phyloP scores from a whole-genome alignment of 345 rosid species.

The Pistacia vera region DNA sequence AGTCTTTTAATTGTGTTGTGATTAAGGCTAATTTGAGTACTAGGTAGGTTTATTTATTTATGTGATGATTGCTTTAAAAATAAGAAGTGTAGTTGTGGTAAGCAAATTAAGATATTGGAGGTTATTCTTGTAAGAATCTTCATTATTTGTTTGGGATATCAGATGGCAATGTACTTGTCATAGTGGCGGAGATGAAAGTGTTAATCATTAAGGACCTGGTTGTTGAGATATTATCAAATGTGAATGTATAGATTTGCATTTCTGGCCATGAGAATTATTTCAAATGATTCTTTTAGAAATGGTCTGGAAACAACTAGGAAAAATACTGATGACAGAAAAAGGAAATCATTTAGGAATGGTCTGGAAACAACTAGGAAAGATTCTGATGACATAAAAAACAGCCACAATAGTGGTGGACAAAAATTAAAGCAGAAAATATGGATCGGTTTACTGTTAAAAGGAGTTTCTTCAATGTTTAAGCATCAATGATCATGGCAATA shows the following conservation, averaged over 20 bases:
- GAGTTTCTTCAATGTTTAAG: neutral
- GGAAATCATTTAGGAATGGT: too few species aligned
- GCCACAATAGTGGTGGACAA: neutral
- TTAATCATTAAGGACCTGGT: neutral
- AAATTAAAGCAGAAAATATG: conserved; percentile 1
- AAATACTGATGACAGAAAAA: neutral
- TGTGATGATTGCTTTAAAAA: neutral
- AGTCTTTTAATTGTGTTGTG: neutral
- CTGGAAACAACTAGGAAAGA: neutral
- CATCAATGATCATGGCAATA: neutral
- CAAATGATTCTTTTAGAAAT: neutral
- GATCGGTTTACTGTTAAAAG: neutral
- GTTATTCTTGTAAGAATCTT: neutral
- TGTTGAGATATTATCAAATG: neutral
- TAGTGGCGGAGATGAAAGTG: neutral
- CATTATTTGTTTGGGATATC: neutral
- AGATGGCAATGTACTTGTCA: neutral
- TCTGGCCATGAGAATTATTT: neutral
- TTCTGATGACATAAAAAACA: neutral
- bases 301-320: neutral
- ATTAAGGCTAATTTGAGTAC: neutral
- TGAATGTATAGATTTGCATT: neutral
- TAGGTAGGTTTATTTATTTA: neutral
- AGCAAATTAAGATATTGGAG: neutral
- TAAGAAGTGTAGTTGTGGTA: neutral